phyloP scores from a whole-genome alignment of 2,329 filamentous ascomycete genomes.

The Xylariaceae sp. region DNA sequence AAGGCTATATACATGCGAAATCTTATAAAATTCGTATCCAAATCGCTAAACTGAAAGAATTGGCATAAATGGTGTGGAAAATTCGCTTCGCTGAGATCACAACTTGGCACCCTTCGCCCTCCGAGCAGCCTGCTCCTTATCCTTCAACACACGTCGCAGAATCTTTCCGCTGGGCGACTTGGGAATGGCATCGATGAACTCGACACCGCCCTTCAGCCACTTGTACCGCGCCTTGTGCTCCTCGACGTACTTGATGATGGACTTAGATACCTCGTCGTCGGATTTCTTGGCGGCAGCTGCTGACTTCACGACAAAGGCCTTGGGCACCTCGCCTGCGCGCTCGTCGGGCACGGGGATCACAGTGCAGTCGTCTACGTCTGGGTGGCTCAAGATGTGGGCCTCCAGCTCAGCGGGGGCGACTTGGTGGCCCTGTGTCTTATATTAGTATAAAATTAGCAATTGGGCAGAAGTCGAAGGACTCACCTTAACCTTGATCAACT shows the following conservation, averaged over 20 bases:
- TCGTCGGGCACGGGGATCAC: constrained; percentile 68
- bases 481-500: constrained; percentile 49
- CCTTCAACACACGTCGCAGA: constrained; percentile 55
- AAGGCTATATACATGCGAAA: no score
- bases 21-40: not conserved
- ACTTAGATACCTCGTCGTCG: constrained; percentile 38
- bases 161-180: constrained; percentile 64
- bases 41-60: not conserved
- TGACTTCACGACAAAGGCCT: constrained; percentile 61
- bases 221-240: constrained; percentile 56
- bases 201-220: constrained; percentile 49
- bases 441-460: not conserved
- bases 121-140: constrained; percentile 60
- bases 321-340: constrained; percentile 58
- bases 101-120: constrained; percentile 56
- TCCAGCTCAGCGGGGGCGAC: constrained; percentile 81
- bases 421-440: constrained; percentile 56
- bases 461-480: no score
- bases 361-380: constrained; percentile 69
- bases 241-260: constrained; percentile 49
- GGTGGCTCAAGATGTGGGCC: constrained; percentile 69
- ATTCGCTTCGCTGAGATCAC: constrained; percentile 30
- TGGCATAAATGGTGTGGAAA: not conserved
- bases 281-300: constrained; percentile 30
- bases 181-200: constrained; percentile 54